Conservation (phyloP, 2,329 filamentous ascomycete species). For the Parastagonospora avenae region DNA sequence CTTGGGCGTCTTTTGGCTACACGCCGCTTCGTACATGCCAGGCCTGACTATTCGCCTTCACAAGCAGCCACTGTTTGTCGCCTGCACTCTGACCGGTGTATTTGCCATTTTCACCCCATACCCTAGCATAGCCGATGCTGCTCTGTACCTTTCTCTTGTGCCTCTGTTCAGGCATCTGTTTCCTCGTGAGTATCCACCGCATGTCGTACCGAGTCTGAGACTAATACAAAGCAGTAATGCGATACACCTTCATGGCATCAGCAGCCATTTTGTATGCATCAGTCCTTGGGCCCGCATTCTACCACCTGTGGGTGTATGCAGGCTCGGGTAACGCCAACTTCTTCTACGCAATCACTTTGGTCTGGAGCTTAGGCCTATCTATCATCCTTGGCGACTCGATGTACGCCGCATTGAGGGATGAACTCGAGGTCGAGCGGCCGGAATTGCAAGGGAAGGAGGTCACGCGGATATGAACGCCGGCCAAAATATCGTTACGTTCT, state of each 20-base stretch:
- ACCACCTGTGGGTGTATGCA: conserved; percentile 97
- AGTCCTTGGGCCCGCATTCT: conserved; percentile 91
- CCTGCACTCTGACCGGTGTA: conserved; percentile 83
- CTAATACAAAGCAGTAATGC: conserved; percentile 67
- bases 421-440: conserved; percentile 90
- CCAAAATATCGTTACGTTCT: background rate
- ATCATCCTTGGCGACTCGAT: conserved; percentile 85
- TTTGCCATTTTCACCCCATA: conserved; percentile 98
- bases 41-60: conserved; percentile 83
- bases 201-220: background rate
- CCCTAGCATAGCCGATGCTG: conserved; percentile 87
- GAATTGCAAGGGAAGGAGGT: conserved; percentile 89
- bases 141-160: conserved; percentile 80
- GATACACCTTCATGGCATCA: conserved; percentile 87
- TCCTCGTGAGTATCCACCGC: conserved; percentile 62
- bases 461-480: conserved; percentile 70
- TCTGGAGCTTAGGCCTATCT: conserved; percentile 91
- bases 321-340: conserved; percentile 98
- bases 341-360: conserved; percentile 98
- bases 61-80: conserved; percentile 82
- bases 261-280: conserved; percentile 85
- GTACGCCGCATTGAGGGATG: conserved; percentile 87
- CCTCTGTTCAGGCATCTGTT: conserved; percentile 91
- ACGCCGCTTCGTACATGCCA: conserved; percentile 86
- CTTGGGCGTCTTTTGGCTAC: conserved; percentile 96